phyloP scores from a whole-genome alignment of 2,329 filamentous ascomycete species.

The Whalleya microplaca region DNA sequence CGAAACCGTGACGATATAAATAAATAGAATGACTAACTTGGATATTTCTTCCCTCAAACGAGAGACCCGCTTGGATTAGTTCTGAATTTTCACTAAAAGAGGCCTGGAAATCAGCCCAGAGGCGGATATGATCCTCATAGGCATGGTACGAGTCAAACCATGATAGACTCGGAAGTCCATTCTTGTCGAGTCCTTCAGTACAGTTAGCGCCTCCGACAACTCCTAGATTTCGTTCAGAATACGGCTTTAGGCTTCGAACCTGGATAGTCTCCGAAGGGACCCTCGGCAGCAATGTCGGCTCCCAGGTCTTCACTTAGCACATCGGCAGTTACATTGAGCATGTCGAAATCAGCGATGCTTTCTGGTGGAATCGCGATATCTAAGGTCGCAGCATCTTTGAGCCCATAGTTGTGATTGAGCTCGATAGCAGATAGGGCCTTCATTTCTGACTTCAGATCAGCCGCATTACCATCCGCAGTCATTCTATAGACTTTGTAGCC shows the following conservation, averaged over 20 bases:
- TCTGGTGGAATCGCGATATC: slow-evolving; percentile 40
- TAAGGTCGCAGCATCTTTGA: slow-evolving; percentile 15
- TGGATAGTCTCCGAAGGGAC: slow-evolving; percentile 23
- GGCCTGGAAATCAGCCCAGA: slow-evolving; percentile 49
- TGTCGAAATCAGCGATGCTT: slow-evolving; percentile 33
- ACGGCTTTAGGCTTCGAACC: slow-evolving; percentile 7
- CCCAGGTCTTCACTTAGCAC: slow-evolving; percentile 36
- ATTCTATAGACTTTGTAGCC: slow-evolving; percentile 41
- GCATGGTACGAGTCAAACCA: slow-evolving; percentile 60
- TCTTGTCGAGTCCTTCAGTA: slow-evolving; percentile 12
- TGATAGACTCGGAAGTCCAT: slow-evolving; percentile 37
- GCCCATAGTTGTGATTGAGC: slow-evolving; percentile 24
- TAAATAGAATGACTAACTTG: slow-evolving; percentile 34
- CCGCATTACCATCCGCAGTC: slow-evolving; percentile 15
- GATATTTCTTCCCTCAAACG: slow-evolving; percentile 54
- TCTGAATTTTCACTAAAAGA: slow-evolving; percentile 51
- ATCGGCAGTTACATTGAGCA: slow-evolving; percentile 27
- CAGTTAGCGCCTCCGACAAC: slow-evolving; percentile 2
- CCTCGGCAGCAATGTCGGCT: slow-evolving; percentile 35
- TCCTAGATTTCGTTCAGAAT: not conserved
- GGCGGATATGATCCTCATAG: slow-evolving; percentile 55
- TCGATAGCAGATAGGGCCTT: slow-evolving; percentile 30
- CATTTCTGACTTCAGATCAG: slow-evolving; percentile 22
- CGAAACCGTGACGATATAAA: not conserved
- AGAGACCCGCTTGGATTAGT: slow-evolving; percentile 50